Evolutionary conservation across 495 filamentous ascomycete species (phyloP).

Genomic region (Penicillium longicatenatum): DNA sequence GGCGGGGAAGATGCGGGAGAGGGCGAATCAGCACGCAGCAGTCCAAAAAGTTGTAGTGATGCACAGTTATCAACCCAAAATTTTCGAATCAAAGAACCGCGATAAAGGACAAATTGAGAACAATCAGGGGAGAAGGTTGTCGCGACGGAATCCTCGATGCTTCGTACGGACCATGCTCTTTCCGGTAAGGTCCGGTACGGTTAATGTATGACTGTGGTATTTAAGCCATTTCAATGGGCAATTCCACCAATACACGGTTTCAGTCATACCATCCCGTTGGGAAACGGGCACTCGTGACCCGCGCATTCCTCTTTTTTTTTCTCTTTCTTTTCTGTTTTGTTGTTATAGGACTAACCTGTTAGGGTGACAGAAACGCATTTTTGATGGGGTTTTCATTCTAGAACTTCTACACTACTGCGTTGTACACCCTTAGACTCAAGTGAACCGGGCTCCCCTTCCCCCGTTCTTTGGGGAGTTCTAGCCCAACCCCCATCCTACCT

Average conservation of each 20-base stretch:
- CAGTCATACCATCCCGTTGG: background rate
- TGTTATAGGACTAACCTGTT: too few relatives aligned
- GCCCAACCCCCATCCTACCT: background rate
- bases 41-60: background rate
- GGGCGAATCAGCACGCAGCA: conserved; percentile 2
- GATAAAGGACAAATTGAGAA: conserved; percentile 18
- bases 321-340: background rate
- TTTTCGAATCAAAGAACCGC: conserved; percentile 1
- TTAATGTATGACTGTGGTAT: conserved; percentile 12
- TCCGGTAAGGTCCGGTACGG: conserved; percentile 30
- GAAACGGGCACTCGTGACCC: background rate
- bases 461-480: too few relatives aligned
- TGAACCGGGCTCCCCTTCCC: too few relatives aligned
- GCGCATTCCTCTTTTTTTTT: background rate
- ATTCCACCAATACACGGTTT: background rate
- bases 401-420: too few relatives aligned
- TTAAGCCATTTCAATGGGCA: conserved; percentile 10
- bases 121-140: conserved; percentile 30
- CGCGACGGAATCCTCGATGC: conserved; percentile 21
- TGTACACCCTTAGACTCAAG: too few relatives aligned
- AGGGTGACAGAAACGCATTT: too few relatives aligned
- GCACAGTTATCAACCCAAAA: conserved; percentile 5
- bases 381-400: too few relatives aligned
- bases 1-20: background rate
- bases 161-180: conserved; percentile 24